These are phyloP conservation scores for Pichia manshurica DNA, from an alignment of 805 yeast genomes.

Conservation along the genomic window DNA sequence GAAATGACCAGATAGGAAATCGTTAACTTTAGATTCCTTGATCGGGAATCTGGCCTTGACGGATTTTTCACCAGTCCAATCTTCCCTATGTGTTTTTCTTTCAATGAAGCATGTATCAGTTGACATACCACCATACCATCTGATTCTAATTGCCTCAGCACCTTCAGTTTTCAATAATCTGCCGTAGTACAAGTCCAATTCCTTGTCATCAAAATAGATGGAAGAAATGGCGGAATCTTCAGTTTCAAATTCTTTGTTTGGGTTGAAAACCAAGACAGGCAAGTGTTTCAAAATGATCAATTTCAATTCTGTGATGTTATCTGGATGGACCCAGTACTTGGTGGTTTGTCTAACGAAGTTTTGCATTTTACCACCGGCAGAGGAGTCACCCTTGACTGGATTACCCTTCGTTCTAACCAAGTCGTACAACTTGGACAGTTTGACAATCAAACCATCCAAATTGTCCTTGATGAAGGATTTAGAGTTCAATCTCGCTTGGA, in stretches of 20 bases:
- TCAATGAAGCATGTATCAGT: constrained; percentile 91
- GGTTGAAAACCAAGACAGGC: constrained; percentile 94
- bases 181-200: constrained; percentile 88
- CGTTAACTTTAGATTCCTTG: constrained; percentile 86
- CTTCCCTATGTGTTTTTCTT: constrained; percentile 97
- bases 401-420: constrained; percentile 93
- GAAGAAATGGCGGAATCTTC: constrained; percentile 97
- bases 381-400: constrained; percentile 88
- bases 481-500: constrained; percentile 86
- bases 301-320: constrained; percentile 93
- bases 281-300: constrained; percentile 87
- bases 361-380: constrained; percentile 98
- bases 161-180: constrained; percentile 95
- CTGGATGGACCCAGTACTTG: constrained; percentile 99
- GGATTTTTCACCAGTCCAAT: constrained; percentile 99
- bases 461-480: constrained; percentile 96
- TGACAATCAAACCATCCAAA: constrained; percentile 83
- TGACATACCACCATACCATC: constrained; percentile 99
- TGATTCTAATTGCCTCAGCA: constrained; percentile 94
- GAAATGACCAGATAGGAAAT: constrained; percentile 73
- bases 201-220: constrained; percentile 86
- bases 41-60: constrained; percentile 94
- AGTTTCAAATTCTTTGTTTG: constrained; percentile 89
- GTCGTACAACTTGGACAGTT: constrained; percentile 83
- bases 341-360: constrained; percentile 98